A percentile compares a stretch with the other conserved stretches of the same genome.
Evolutionary conservation across 2,329 filamentous ascomycete species (phyloP).

Genomic region (Stromatinia cepivora): DNA sequence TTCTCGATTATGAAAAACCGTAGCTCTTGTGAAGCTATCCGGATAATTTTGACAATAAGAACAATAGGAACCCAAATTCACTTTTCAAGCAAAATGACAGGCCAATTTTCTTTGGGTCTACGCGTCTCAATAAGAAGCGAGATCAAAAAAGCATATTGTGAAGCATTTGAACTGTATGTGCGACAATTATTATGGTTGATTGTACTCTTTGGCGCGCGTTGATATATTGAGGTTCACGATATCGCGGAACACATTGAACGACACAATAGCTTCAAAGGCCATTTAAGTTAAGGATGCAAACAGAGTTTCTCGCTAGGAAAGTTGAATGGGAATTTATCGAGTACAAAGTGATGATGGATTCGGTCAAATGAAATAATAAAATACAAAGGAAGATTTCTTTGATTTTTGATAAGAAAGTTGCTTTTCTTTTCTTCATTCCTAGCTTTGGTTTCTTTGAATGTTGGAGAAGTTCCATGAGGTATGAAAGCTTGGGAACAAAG

Average conservation of each 20-base stretch:
- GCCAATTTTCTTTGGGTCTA: not conserved
- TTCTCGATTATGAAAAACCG: not conserved
- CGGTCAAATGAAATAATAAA: not conserved
- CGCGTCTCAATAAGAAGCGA: conserved; percentile 19
- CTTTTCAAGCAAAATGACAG: conserved; percentile 8
- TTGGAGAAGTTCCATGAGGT: not conserved
- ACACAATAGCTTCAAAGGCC: conserved; percentile 21
- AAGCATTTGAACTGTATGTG: conserved; percentile 18
- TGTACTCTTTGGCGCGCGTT: conserved; percentile 21
- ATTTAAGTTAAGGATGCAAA: conserved; percentile 23
- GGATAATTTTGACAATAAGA: conserved; percentile 1
- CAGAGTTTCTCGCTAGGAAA: conserved; percentile 18
- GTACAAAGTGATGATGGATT: conserved; percentile 17
- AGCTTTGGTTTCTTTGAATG: not conserved
- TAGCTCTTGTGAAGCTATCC: conserved; percentile 8
- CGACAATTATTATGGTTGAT: conserved; percentile 20
- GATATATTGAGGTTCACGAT: conserved; percentile 21
- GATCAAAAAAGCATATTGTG: not conserved
- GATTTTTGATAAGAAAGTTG: no score
- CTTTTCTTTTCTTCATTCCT: not conserved
- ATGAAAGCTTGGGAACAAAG: not conserved
- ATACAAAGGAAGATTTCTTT: conserved; percentile 7
- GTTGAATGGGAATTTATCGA: not conserved
- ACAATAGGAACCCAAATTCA: conserved; percentile 16
- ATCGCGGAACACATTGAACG: conserved; percentile 19